phyloP scores from a whole-genome alignment of 164 flowering plant genomes.

The Vitis rupestris region DNA sequence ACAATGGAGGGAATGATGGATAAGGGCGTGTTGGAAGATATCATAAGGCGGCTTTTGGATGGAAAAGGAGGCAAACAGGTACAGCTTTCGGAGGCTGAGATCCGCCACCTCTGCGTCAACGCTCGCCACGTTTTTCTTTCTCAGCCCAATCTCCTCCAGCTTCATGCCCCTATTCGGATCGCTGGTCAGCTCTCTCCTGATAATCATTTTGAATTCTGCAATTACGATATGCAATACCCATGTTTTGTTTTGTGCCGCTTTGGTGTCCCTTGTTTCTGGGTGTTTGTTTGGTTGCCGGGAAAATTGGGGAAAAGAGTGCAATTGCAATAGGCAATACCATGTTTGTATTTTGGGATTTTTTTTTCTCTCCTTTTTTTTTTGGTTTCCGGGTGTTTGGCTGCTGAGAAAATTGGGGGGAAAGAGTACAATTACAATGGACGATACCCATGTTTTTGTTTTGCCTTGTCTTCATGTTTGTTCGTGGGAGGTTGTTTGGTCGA shows the following conservation, averaged over 20 bases:
- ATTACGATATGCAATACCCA: neutral
- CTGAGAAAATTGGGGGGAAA: too few relatives aligned
- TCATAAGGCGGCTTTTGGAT: constrained; percentile 69
- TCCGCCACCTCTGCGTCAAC: constrained; percentile 84
- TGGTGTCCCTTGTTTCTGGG: too few relatives aligned
- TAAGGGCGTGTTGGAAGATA: constrained; percentile 64
- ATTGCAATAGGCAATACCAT: too few relatives aligned
- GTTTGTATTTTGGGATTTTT: too few relatives aligned
- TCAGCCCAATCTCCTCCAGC: constrained; percentile 66
- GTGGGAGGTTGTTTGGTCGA: neutral
- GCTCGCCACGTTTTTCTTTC: constrained; percentile 72
- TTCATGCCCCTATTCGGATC: constrained; percentile 77
- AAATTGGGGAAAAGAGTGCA: too few relatives aligned
- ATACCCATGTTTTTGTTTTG: too few relatives aligned
- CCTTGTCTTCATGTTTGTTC: neutral
- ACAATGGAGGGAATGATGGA: constrained; percentile 89
- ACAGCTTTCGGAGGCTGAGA: constrained; percentile 77
- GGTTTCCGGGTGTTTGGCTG: too few relatives aligned
- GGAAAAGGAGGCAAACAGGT: constrained; percentile 85
- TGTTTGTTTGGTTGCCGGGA: too few relatives aligned
- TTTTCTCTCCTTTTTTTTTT: too few relatives aligned
- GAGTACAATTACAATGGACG: too few relatives aligned
- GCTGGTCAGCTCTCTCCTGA: constrained; percentile 41
- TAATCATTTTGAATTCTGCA: neutral
- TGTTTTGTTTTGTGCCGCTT: neutral